Percentiles rank a stretch among this genome's conserved stretches.
Conservation (phyloP, 2,329 filamentous ascomycete genomes). For the Pseudogymnoascus sp. region DNA sequence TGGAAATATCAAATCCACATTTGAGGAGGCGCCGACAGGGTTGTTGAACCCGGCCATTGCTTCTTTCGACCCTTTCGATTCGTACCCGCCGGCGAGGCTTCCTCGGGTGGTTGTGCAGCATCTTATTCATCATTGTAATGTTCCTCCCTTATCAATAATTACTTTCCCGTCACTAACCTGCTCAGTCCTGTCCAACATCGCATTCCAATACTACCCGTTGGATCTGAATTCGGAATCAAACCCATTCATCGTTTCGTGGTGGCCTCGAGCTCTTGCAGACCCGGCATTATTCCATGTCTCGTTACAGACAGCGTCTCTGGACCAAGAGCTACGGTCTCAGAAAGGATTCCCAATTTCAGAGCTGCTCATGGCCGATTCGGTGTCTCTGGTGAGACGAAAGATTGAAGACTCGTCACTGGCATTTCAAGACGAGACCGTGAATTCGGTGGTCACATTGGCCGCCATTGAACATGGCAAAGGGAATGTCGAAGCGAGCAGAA, state of each 20-base stretch:
- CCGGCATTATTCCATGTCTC: conserved; percentile 51
- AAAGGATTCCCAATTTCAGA: conserved; percentile 47
- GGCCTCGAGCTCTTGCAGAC: conserved; percentile 48
- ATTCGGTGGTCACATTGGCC: conserved; percentile 49
- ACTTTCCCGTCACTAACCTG: conserved; percentile 16
- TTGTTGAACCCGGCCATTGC: conserved; percentile 24
- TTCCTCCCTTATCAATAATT: not conserved
- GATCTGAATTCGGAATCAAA: conserved; percentile 45
- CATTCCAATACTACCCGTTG: conserved; percentile 52
- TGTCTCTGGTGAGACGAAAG: conserved; percentile 43
- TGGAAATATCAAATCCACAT: not conserved
- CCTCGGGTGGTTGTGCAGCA: conserved; percentile 43
- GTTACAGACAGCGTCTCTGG: conserved; percentile 49
- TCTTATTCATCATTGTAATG: conserved; percentile 48
- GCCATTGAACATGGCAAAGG: conserved; percentile 52
- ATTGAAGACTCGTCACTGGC: conserved; percentile 39
- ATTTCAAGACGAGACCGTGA: conserved; percentile 46
- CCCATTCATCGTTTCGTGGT: conserved; percentile 52
- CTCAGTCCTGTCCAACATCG: conserved; percentile 47
- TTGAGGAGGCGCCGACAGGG: not conserved
- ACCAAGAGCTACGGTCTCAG: conserved; percentile 43
- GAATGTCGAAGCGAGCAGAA: conserved; percentile 35
- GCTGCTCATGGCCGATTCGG: conserved; percentile 48
- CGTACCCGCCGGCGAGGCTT: conserved; percentile 46
- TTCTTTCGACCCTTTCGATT: conserved; percentile 47